Base-by-base conservation (phyloP, 2,329 filamentous ascomycete species). In the Rhynchosporium secalis region DNA sequence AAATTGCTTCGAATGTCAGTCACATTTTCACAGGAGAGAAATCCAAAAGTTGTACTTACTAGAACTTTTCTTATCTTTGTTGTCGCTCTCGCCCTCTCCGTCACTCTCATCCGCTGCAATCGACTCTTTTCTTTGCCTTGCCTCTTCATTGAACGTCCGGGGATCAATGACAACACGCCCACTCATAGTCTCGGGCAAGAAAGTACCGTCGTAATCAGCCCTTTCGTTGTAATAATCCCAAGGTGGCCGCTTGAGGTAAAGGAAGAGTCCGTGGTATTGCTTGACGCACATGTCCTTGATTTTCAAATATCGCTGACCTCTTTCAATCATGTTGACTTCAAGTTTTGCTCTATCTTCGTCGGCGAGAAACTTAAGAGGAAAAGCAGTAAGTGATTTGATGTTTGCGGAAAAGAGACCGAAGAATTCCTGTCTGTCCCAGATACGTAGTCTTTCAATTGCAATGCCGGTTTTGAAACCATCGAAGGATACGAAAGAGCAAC, bases 131-230 rank as follows among this genome's bases (percentile, higher is more conserved):
- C 55, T 60, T 3, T 52, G 54, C 20, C 60, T 56, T 0, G 63
- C 59, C 26, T 66, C 65, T 28, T 66, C 65, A 8, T 66, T 62
- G 56, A 66, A 66, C 7, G 65, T 65, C 31, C 63, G 62, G 2
- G 60, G 62, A 40, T 66, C 65, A 33, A 66, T 57, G 3, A 65
- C 43, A 13, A 66, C 52, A 12, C 65, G 57, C 15, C 65, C 65
- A 41, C 60, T 66, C 57, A 64, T 63, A 12, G 64, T 66, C 38
- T 66, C 62, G 10, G 64, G 64, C 26, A 66, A 43, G 31, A 60
- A 66, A 1, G 51, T 60, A 15, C 62, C 62, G 26, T 62, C 60
- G 41, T 60, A 64, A 12, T 61, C 51, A 13, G 61, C 55, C 12
- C 56, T 43, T 47, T 63, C 64, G 33, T 65, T 61, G 46, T 63